Base-by-base conservation (phyloP, 371 early-diverging fungal species). In the Funneliformis caledonium region DNA sequence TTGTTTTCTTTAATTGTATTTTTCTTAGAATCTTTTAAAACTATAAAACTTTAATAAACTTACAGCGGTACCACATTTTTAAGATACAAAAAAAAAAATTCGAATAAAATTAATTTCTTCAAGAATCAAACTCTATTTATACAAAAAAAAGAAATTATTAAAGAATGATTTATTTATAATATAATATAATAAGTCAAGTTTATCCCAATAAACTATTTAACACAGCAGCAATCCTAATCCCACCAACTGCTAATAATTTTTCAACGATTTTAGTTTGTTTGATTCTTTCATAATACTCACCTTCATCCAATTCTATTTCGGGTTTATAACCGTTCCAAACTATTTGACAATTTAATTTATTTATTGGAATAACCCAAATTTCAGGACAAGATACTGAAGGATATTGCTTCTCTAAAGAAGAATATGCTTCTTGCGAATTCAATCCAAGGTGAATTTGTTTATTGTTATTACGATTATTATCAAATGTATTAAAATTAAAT, bases 151-250 rank as follows among this genome's bases (percentile, higher is more conserved):
- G 59, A 2, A 26, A 26, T 56, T 56, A 59, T 59, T 19, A 59
- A 26, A 19, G 11, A 56, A 59, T 59, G 37, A 45, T 43, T 78
- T 61, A 7, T 45, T 78, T 82, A 67, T 42, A 76, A 47, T 65
- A n/a, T 14, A 80, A 43, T 19, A 67, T n/a, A 67, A 31, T n/a
- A 12, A 67, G 26, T 16, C 1, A 2, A 74, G 14, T n/a, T 12
- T 75, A 48, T 56, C 61, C 43, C 12, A 77, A 16, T 19, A 77
- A 43, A 64, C 22, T 69, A 78, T 78, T 78, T 19, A 78, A 68
- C 8, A 78, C 56, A 9, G 78, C 78, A 26, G 78, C 78, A 42
- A 78, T 78, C 47, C 78, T 65, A 69, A 68, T 42, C 8, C 78
- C 69, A n/a, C 69, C 22, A 43, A 78, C 68, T 37, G 68, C 78